Conservation (phyloP, 768 basidiomycete species). For the Rhizopogon vinicolor region DNA sequence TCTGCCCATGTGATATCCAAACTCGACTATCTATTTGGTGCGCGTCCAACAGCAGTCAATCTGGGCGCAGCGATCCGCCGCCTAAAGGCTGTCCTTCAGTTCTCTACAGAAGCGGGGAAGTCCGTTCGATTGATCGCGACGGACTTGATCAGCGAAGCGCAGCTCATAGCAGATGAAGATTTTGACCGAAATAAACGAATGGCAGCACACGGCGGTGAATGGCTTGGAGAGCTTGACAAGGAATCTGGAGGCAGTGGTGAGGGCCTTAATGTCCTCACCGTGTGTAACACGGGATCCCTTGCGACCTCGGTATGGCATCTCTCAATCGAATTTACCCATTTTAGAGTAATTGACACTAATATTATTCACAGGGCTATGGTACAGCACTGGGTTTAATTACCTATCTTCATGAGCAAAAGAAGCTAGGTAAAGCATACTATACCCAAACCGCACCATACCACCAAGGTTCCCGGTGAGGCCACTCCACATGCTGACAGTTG, state of each 20-base stretch:
- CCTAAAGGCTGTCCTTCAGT: constrained; percentile 47
- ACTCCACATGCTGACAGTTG: neutral
- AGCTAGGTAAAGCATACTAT: constrained; percentile 80
- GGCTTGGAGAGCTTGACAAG: constrained; percentile 60
- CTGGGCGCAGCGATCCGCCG: constrained; percentile 82
- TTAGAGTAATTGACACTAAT: neutral
- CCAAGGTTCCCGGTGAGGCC: constrained; percentile 72
- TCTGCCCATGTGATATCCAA: constrained; percentile 50
- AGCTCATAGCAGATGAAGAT: constrained; percentile 80
- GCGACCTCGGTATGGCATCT: constrained; percentile 74
- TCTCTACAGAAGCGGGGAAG: constrained; percentile 31
- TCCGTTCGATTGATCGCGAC: constrained; percentile 45
- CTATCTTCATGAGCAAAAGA: constrained; percentile 72
- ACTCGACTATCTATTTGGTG: constrained; percentile 72
- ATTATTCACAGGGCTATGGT: constrained; percentile 72
- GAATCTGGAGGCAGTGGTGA: constrained; percentile 34
- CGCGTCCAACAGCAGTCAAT: constrained; percentile 97
- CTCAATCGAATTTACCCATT: neutral
- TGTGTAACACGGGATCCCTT: constrained; percentile 96
- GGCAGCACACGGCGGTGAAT: constrained; percentile 81
- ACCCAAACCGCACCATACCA: constrained; percentile 95
- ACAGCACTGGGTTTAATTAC: constrained; percentile 95
- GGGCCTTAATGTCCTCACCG: constrained; percentile 79
- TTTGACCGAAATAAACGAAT: constrained; percentile 82
- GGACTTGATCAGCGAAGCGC: constrained; percentile 66